Percentiles rank a stretch among this genome's conserved stretches.
phyloP scores from a whole-genome alignment of 495 filamentous ascomycete species.

The Trichocladium uniseriatum region DNA sequence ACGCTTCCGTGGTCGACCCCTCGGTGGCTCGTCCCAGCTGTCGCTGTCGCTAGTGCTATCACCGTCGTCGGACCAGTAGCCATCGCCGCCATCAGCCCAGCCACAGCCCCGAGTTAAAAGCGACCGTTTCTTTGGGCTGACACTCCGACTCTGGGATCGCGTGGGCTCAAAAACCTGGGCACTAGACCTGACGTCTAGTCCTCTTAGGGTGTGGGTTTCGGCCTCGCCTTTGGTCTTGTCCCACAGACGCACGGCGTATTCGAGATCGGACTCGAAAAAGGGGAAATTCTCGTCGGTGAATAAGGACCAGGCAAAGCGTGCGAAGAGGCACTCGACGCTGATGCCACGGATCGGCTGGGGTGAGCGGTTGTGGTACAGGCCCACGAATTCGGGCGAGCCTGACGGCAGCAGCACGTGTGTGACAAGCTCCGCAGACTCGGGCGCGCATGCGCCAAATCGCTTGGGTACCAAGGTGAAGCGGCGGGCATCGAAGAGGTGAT shows the following conservation, averaged over 20 bases:
- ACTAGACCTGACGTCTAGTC: background rate
- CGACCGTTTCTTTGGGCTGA: slow-evolving; percentile 5
- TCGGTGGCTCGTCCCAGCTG: slow-evolving; percentile 4
- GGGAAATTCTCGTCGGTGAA: slow-evolving; percentile 16
- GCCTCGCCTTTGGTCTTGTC: slow-evolving; percentile 12
- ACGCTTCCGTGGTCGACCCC: slow-evolving; percentile 5
- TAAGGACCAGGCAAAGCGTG: slow-evolving; percentile 25
- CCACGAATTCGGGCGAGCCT: slow-evolving; percentile 4
- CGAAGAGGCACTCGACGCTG: slow-evolving; percentile 17
- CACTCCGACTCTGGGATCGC: slow-evolving; percentile 4
- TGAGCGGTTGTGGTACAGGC: slow-evolving; percentile 11
- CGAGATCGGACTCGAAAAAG: slow-evolving; percentile 4
- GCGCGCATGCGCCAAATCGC: background rate
- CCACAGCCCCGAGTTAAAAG: background rate
- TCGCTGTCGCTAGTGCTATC: background rate
- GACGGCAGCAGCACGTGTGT: slow-evolving; percentile 8
- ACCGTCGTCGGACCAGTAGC: background rate
- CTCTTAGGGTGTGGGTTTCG: background rate
- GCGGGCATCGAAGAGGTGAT: slow-evolving; percentile 7
- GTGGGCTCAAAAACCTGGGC: slow-evolving; percentile 5
- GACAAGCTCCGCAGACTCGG: slow-evolving; percentile 1
- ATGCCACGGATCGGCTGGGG: slow-evolving; percentile 8
- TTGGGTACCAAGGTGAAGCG: slow-evolving; percentile 10
- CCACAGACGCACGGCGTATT: slow-evolving; percentile 11
- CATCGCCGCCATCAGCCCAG: background rate